Base-by-base conservation (phyloP, 1,284 basidiomycete genomes). In the Schizopora paradoxa region DNA sequence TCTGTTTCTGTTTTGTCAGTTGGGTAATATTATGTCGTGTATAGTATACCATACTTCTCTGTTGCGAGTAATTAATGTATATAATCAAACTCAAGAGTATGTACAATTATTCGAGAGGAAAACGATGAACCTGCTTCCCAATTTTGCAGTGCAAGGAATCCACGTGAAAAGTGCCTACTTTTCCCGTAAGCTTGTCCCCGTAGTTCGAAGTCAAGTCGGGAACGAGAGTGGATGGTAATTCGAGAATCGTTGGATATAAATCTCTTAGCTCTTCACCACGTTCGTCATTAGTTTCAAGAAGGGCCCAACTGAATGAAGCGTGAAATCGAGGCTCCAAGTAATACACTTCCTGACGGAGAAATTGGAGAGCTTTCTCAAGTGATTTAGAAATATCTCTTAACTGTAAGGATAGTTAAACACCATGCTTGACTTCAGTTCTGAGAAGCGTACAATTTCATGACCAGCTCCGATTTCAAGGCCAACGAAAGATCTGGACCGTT, bases 271-370 rank as follows among this genome's bases (percentile, higher is more conserved):
- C 7, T 25, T 5, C 21, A 22, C 19, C 22, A n/a, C 34, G n/a
- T 35, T 27, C n/a, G 27, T 10, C 2, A 14, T 14, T 29, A 25
- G 11, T 27, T 16, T 22, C 29, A 26, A 82, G 71, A 43, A 89
- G 68, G 7, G 81, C 78, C 88, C 90, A 91, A 6, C 77, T 87
- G 43, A 92, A 75, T 1, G 88, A 91, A 8, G 79, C 74, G 57
- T 92, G 90, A 57, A 90, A 91, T 25, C 78, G 74, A 13, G 90
- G 86, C 32, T 75, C 66, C 18, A 66, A 56, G 59, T 92, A 91
- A 62, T 84, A 91, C 44, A 74, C 72, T 55, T 79, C 77, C 51
- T 91, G 86, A 29, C 79, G 77, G 26, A 88, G 67, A 5, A 62
- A 56, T 10, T 64, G 66, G 31, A 91, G 63, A 2, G 67, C 66